phyloP scores from a whole-genome alignment of 805 yeast genomes.

The Schizosaccharomyces octosporus region DNA sequence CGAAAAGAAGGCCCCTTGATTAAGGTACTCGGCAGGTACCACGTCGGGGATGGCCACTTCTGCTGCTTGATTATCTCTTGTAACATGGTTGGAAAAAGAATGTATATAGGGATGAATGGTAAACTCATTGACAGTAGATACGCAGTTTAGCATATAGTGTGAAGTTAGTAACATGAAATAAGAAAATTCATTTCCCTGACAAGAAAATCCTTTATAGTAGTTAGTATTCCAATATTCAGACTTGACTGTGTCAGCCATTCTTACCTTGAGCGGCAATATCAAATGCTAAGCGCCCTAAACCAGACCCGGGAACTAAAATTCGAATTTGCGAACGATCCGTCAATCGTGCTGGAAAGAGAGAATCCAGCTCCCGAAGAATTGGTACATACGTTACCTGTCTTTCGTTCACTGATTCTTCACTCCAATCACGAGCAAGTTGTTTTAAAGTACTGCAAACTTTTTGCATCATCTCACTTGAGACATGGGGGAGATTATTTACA shows the following conservation, averaged over 20 bases:
- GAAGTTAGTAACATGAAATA: slow-evolving; percentile 45
- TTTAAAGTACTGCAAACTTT: slow-evolving; percentile 18
- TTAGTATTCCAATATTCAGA: not conserved
- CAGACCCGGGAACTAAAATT: slow-evolving; percentile 68
- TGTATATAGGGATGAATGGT: slow-evolving; percentile 23
- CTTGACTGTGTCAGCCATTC: slow-evolving; percentile 3
- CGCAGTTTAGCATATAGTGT: slow-evolving; percentile 10
- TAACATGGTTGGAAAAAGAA: slow-evolving; percentile 39
- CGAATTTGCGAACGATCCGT: slow-evolving; percentile 9
- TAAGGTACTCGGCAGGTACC: slow-evolving; percentile 6
- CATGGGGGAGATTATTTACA: not conserved
- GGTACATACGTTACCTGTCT: slow-evolving; percentile 30
- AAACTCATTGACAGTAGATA: slow-evolving; percentile 2
- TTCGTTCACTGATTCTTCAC: slow-evolving; percentile 23
- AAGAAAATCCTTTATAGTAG: slow-evolving; percentile 17
- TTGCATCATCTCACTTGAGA: not conserved
- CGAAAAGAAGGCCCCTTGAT: slow-evolving; percentile 3
- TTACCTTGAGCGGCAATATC: slow-evolving; percentile 14
- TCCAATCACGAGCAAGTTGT: slow-evolving; percentile 66
- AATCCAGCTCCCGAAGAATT: slow-evolving; percentile 20
- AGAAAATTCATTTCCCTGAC: slow-evolving; percentile 56
- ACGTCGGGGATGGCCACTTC: slow-evolving; percentile 17
- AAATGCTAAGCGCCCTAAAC: slow-evolving; percentile 55
- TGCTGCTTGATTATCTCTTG: slow-evolving; percentile 27
- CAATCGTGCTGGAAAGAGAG: slow-evolving; percentile 11